Evolutionary conservation across 495 filamentous ascomycete genomes (phyloP), one percentile per base, ranked within the genome.

Genomic region (Chaetomium tenue): DNA sequence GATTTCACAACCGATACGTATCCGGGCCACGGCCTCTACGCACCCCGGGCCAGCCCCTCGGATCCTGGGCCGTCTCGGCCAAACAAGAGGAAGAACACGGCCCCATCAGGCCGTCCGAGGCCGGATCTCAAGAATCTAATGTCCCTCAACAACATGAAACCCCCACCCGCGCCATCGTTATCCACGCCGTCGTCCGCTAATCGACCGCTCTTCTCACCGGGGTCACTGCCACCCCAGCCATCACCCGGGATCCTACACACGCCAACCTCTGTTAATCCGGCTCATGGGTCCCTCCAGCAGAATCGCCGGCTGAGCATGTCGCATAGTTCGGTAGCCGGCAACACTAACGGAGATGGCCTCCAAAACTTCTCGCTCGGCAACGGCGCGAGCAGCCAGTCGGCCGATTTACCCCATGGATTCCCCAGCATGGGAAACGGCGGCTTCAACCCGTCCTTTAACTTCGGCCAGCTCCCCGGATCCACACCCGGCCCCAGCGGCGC

Each of bases 1-100:
- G 82, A 84, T 47, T 74, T 81, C 23, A 71, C 75, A 0, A 70
- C 78, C 20, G 81, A 86, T 59, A 73, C 75, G 53, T 86, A 82
- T 55, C 70, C 72, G 0, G 76, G 76, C 0, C 75, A 78, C 47
- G 78, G 77, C 39, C 53, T 80, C 2, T 82, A 81, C 58, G 72
- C 78, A 0, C 71, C 77, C 0, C 76, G 76, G 0, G 51, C 68
- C 3, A 75, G 62, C 40, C 57, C 63, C 9, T 58, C 57, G 12
- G 67, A 75, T 12, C 5, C 64, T 0, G 50, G 66, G 0, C 63
- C 67, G 2, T 63, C 71, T 18, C 71, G 77, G 18, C 74, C 78
- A 11, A 76, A 58, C 54, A 82, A 82, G 61, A 68, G 79, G 9
- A 81, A 79, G 66, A 76, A 72, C 37, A 71, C 75, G 8, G 64